These are phyloP conservation scores for Ashbya aceris DNA, from an alignment of 1,139 yeast genomes.

Conservation along the genomic window DNA sequence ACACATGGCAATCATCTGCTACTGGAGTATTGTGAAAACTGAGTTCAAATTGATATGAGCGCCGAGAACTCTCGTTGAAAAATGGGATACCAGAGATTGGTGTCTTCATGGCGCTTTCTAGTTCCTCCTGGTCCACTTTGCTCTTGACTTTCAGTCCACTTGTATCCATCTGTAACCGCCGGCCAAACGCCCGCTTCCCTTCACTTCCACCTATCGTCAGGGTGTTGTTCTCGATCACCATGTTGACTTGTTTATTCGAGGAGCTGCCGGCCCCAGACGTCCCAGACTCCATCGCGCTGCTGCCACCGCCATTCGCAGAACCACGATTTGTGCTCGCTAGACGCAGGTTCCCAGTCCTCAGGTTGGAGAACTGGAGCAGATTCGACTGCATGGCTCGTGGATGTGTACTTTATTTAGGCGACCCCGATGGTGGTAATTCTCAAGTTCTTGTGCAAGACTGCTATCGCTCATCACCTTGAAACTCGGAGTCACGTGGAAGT, in stretches of 20 bases:
- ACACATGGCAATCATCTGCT: conserved; percentile 44
- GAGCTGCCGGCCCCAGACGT: neutral
- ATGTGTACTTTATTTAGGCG: neutral
- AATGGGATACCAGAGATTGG: neutral
- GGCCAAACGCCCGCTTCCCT: conserved; percentile 4
- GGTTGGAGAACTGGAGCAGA: conserved; percentile 5
- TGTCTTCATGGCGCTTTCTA: neutral
- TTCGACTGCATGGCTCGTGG: conserved; percentile 4
- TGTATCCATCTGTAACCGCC: conserved; percentile 6
- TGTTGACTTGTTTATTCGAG: conserved; percentile 1
- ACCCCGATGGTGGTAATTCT: too few relatives aligned
- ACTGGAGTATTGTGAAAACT: conserved; percentile 69
- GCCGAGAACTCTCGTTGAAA: conserved; percentile 6
- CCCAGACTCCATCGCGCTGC: neutral
- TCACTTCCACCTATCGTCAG: conserved; percentile 9
- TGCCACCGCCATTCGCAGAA: neutral
- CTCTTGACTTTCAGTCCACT: conserved; percentile 5
- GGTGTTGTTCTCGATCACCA: conserved; percentile 11
- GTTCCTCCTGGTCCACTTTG: neutral
- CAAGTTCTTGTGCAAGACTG: too few relatives aligned
- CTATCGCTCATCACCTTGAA: too few relatives aligned
- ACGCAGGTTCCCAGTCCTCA: conserved; percentile 3
- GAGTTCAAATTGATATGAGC: conserved; percentile 36
- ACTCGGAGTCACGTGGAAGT: too few relatives aligned
- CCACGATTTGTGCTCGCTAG: neutral